These are phyloP conservation scores for Russula griseocarnosa DNA, from an alignment of 768 basidiomycete species.

Conservation along the genomic window DNA sequence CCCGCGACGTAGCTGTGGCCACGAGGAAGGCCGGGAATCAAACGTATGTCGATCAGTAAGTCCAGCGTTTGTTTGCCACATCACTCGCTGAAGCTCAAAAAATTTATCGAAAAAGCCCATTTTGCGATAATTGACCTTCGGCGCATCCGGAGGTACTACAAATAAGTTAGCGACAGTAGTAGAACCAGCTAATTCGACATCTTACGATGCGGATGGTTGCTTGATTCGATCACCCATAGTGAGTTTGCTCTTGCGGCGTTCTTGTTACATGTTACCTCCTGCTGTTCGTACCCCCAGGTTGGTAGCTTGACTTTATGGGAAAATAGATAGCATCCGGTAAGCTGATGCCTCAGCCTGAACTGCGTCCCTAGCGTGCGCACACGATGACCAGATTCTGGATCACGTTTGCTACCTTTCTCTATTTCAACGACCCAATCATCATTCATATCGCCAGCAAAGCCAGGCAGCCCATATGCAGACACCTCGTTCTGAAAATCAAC, in stretches of 20 bases:
- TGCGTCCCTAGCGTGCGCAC: slow-evolving; percentile 75
- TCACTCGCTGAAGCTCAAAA: slow-evolving; percentile 84
- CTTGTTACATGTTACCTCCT: slow-evolving; percentile 99
- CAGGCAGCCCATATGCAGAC: slow-evolving; percentile 85
- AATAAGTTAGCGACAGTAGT: background rate
- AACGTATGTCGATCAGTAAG: slow-evolving; percentile 92
- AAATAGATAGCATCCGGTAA: slow-evolving; percentile 95
- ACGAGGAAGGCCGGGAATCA: slow-evolving; percentile 87
- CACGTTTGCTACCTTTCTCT: slow-evolving; percentile 58
- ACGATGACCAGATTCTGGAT: slow-evolving; percentile 63
- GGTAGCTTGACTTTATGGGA: slow-evolving; percentile 97
- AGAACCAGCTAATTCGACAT: slow-evolving; percentile 27
- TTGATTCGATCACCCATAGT: slow-evolving; percentile 91
- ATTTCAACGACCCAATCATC: slow-evolving; percentile 94
- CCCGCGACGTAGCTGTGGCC: slow-evolving; percentile 89
- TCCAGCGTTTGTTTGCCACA: slow-evolving; percentile 97
- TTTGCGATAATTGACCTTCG: slow-evolving; percentile 84
- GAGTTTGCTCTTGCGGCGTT: slow-evolving; percentile 88
- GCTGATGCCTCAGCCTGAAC: slow-evolving; percentile 77
- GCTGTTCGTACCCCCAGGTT: slow-evolving; percentile 97
- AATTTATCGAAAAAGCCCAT: slow-evolving; percentile 92
- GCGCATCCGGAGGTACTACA: slow-evolving; percentile 65
- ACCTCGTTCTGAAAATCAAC: slow-evolving; percentile 99
- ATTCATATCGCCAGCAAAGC: slow-evolving; percentile 84
- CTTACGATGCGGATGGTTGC: slow-evolving; percentile 67